Percentiles rank a stretch among this genome's conserved stretches.
These are phyloP conservation scores for Phytophthora crassamura DNA, from an alignment of 352 stramenopile genomes.

Conservation along the genomic window DNA sequence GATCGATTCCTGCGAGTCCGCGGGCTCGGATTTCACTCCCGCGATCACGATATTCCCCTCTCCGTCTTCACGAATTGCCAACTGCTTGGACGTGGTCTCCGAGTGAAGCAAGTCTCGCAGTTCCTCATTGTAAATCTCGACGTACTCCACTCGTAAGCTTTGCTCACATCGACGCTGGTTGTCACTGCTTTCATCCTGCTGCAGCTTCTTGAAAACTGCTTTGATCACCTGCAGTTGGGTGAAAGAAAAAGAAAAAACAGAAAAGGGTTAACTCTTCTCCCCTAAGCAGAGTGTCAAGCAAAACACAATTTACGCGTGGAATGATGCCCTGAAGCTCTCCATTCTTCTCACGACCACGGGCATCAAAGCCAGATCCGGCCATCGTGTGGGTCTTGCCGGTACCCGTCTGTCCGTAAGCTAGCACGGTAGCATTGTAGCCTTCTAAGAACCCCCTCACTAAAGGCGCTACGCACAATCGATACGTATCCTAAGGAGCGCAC, in stretches of 20 bases:
- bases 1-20: slow-evolving; percentile 81
- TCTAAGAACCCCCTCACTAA: slow-evolving; percentile 84
- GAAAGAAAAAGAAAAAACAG: background rate
- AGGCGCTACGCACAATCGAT: slow-evolving; percentile 65
- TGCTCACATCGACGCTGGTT: slow-evolving; percentile 62
- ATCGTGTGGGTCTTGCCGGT: slow-evolving; percentile 97
- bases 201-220: slow-evolving; percentile 74
- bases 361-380: slow-evolving; percentile 68
- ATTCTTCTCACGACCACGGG: slow-evolving; percentile 58
- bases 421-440: slow-evolving; percentile 85
- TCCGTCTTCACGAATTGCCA: slow-evolving; percentile 81
- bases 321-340: slow-evolving; percentile 84
- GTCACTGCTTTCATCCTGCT: slow-evolving; percentile 43
- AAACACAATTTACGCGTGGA: slow-evolving; percentile 57
- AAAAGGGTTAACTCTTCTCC: slow-evolving; percentile 4
- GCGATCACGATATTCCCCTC: slow-evolving; percentile 83
- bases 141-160: slow-evolving; percentile 94
- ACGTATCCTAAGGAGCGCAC: slow-evolving; percentile 56
- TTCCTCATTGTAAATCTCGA: slow-evolving; percentile 99
- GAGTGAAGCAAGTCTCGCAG: slow-evolving; percentile 94
- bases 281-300: slow-evolving; percentile 9
- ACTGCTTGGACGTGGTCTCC: slow-evolving; percentile 78
- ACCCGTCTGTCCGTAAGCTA: slow-evolving; percentile 89
- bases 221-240: slow-evolving; percentile 54
- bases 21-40: slow-evolving; percentile 84